phyloP scores from a whole-genome alignment of 371 early-diverging fungal species.

The Phascolomyces articulosus region DNA sequence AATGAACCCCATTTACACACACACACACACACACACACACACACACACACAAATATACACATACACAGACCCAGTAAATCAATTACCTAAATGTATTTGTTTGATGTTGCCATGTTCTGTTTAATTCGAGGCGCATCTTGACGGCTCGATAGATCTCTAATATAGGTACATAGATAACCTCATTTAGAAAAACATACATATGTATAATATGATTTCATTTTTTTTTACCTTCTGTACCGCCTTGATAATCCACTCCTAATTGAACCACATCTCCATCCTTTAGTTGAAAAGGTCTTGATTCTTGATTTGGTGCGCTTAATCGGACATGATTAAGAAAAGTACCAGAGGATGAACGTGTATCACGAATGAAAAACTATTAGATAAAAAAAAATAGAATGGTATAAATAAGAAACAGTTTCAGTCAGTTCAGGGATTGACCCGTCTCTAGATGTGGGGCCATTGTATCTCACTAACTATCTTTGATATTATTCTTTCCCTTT shows the following conservation, averaged over 20 bases:
- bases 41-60: no score
- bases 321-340: slow-evolving; percentile 88
- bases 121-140: slow-evolving; percentile 30
- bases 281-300: slow-evolving; percentile 70
- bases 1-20: no score
- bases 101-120: slow-evolving; percentile 22
- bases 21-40: no score
- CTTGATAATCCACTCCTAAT: slow-evolving; percentile 88
- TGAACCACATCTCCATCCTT: slow-evolving; percentile 82
- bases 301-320: slow-evolving; percentile 75
- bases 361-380: slow-evolving; percentile 75
- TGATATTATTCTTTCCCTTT: no score
- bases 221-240: slow-evolving; percentile 74
- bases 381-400: not conserved
- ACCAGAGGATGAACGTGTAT: slow-evolving; percentile 87
- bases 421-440: slow-evolving; percentile 2
- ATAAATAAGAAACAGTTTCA: no score
- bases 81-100: slow-evolving; percentile 27
- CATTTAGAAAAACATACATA: not conserved
- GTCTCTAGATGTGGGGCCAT: no score
- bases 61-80: no score
- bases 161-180: not conserved
- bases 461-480: no score
- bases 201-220: not conserved
- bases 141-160: slow-evolving; percentile 32